Base-by-base conservation (phyloP, 2,329 filamentous ascomycete species). In the Aspergillus luchuensis region DNA sequence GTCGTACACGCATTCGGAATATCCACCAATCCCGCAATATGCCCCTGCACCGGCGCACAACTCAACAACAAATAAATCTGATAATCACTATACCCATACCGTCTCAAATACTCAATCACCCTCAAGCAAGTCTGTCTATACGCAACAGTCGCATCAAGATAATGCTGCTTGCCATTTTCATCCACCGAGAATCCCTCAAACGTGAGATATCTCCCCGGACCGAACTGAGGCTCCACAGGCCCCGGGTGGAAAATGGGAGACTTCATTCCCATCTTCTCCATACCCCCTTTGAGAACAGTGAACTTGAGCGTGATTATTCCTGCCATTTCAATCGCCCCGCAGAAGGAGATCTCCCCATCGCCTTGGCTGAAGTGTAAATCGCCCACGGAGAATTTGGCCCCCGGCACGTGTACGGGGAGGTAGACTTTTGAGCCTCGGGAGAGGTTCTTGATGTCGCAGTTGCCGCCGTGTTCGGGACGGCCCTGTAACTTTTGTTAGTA, bases 141-240 rank as follows among this genome's bases (percentile, higher is more conserved):
- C 5, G 92, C 92, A 4, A 96, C 87, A 0, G 91, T 92, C 2
- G 92, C 87, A 74, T 97, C 92, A 75, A 96, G 82, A 72, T 91
- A 96, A 72, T 96, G 90, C 78, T 97, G 93, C 77, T 92, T 95
- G 8, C 93, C 93, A 28, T 91, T 78, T 77, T 96, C 87, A 69
- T 97, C 93, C 19, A 97, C 93, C 1, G 87, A 91, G 78, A 97
- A 97, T 0, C 93, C 93, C 72, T 97, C 91, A 69, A 95, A 95
- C 63, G 91, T 93, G 60, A 96, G 85, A 69, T 91, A 89, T 4
- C 92, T 80, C 0, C 91, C 90, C 0, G 92, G 91, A 0, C 91
- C 90, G 69, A 95, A 97, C 66, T 93, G 89, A 28, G 92, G 91
- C 78, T 96, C 91, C 0, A 97, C 92, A 0, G 92, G 91, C 0